A percentile compares a stretch with the other conserved stretches of the same genome.
These are phyloP conservation scores for Cenchrus purpureus DNA, from an alignment of 176 grass and related monocot species.

Conservation along the genomic window DNA sequence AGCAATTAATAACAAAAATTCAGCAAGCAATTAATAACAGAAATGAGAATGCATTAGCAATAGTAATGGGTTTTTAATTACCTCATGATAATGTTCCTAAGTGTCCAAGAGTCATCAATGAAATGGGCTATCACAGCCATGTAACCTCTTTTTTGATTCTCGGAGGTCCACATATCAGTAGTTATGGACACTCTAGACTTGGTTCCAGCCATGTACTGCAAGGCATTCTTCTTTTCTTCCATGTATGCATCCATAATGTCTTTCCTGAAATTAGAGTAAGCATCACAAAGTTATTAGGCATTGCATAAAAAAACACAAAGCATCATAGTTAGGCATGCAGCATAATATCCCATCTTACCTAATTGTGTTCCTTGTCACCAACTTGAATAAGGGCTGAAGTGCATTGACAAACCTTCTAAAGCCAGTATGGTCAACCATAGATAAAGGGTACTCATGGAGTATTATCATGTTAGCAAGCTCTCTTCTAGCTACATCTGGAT, in stretches of 20 bases:
- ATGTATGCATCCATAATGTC: not conserved
- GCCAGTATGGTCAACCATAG: not conserved
- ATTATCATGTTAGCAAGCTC: no score
- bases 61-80: not conserved
- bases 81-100: constrained; percentile 17
- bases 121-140: not conserved
- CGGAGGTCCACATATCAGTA: not conserved
- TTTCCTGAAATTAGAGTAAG: not conserved
- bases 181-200: not conserved
- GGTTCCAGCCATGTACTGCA: not conserved
- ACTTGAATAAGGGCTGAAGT: no score
- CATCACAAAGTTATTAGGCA: not conserved
- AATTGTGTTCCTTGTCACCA: not conserved
- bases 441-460: not conserved
- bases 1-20: no score
- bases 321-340: no score
- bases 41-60: no score
- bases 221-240: not conserved
- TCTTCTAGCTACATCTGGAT: not conserved
- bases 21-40: no score
- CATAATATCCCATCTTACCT: not conserved
- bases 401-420: no score
- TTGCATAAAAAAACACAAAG: no score
- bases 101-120: constrained; percentile 20
- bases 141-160: not conserved